Conservation (phyloP, 140 eudicot species). For the Cichorium intybus region DNA sequence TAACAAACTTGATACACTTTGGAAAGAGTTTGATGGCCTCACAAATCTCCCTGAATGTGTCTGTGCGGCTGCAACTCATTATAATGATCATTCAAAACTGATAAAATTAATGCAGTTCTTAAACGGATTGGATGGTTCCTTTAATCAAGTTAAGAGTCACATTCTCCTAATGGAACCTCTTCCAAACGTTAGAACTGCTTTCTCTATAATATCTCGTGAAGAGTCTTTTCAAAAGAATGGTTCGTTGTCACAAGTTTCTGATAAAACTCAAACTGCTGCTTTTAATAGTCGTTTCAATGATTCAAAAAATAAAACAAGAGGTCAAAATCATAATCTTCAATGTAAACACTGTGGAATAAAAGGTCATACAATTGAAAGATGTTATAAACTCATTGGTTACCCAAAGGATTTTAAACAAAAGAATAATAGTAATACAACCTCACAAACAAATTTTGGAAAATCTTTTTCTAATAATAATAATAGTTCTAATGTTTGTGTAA, state of each 20-base stretch:
- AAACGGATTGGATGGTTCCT: not conserved
- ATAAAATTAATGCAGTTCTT: too few species aligned
- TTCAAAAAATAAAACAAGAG: not conserved
- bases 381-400: not conserved
- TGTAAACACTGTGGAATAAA: not conserved
- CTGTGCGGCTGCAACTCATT: not conserved
- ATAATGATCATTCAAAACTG: not conserved
- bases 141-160: not conserved
- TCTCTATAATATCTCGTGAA: not conserved
- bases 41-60: not conserved
- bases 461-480: too few species aligned
- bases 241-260: not conserved
- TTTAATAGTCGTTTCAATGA: too few species aligned
- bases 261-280: not conserved
- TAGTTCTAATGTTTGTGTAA: not conserved
- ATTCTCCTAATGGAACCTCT: not conserved
- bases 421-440: too few species aligned
- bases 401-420: not conserved
- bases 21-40: not conserved
- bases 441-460: too few species aligned
- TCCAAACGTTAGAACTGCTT: not conserved
- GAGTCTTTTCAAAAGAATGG: not conserved
- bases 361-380: not conserved
- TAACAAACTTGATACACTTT: not conserved
- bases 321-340: not conserved